Base-by-base conservation (phyloP, 1,284 basidiomycete species). In the Ustilago bromivora region DNA sequence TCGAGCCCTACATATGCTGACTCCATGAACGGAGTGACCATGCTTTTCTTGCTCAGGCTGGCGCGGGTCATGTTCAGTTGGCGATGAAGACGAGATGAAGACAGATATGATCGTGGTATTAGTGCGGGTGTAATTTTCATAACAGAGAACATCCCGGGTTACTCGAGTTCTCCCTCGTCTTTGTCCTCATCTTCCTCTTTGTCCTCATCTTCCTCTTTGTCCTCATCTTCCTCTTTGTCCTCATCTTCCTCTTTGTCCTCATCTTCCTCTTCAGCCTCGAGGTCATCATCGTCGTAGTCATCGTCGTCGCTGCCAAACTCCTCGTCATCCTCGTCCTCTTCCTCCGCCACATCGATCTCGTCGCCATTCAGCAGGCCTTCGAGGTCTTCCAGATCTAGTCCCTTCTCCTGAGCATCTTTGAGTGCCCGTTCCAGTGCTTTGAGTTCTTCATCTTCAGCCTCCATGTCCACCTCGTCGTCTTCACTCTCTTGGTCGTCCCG, bases 371-470 rank as follows among this genome's bases (percentile, higher is more conserved):
- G 61, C 46, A 77, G n/a, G 0, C 19, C 67, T 53, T 73, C 71
- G 6, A 74, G 58, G 13, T 72, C 76, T 9, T 65, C 70, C 7
- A 80, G 38, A 38, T 76, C 69, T 10, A 79, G 23, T 3, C 77
- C 79, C 53, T 80, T 57, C 17, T 58, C 66, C 54, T 78, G 71
- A 11, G 77, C 74, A 31, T 78, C 78, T 41, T 72, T 72, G 49
- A 81, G 53, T n/a, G 77, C 70, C 15, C 66, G 65, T 56, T 79
- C 68, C 23, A 82, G 57, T 32, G 69, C 62, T 43, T 71, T 60
- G 43, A 82, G 69, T 49, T 82, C 80, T 35, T 64, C 76, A 15
- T 75, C 76, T 41, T 82, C 80, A 0, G 71, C 80, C 19, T 72
- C 66, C 40, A 55, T 41, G 36, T 76, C 78, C 12, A 70, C 59